These are phyloP conservation scores for Aureobasidium sp. DNA, from an alignment of 2,329 filamentous ascomycete genomes.

Conservation along the genomic window DNA sequence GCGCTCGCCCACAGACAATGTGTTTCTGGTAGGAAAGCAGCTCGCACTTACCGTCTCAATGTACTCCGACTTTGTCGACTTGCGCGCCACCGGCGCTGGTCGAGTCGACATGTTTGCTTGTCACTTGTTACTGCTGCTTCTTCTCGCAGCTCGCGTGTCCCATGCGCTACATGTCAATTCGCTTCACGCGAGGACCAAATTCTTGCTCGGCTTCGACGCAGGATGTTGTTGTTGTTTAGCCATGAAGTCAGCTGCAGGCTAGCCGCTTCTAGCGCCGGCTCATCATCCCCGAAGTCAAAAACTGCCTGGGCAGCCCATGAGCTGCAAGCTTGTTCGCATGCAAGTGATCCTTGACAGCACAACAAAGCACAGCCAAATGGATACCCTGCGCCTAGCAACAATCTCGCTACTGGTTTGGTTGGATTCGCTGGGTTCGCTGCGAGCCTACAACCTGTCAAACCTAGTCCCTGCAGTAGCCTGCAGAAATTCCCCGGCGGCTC, in stretches of 20 bases:
- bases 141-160: not conserved
- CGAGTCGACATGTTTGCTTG: constrained; percentile 15
- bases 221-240: not conserved
- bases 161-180: constrained; percentile 9
- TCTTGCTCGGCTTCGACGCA: not conserved
- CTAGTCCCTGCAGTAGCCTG: not conserved
- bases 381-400: not conserved
- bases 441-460: not conserved
- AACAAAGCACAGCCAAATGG: not conserved
- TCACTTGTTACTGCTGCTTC: not conserved
- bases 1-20: not conserved
- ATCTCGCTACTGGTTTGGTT: not conserved
- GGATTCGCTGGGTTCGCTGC: not conserved
- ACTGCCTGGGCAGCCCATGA: not conserved
- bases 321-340: not conserved
- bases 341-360: not conserved
- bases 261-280: not conserved
- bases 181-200: not conserved
- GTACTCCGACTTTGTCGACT: constrained; percentile 79
- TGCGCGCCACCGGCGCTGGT: constrained; percentile 33
- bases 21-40: not conserved
- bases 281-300: not conserved
- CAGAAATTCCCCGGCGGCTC: not conserved
- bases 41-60: constrained; percentile 73
- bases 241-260: not conserved